Percentiles rank a stretch among this genome's conserved stretches.
Conservation (phyloP, 768 basidiomycete genomes). For the Agaricus subrufescens region DNA sequence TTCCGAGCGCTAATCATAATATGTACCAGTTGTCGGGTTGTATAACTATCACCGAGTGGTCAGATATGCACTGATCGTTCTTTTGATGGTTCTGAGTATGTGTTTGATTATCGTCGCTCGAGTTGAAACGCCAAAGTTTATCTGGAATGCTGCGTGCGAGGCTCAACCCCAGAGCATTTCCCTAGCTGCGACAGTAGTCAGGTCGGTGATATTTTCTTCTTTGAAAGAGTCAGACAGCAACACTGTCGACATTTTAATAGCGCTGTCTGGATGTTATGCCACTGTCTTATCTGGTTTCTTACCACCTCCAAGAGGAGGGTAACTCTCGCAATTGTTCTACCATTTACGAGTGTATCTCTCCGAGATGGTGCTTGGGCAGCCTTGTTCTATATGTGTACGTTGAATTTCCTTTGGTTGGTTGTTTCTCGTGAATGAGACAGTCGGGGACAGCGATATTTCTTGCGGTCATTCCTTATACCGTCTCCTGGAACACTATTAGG, state of each 20-base stretch:
- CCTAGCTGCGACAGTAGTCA: too few relatives aligned
- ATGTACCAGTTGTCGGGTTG: background rate
- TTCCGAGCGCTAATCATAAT: background rate
- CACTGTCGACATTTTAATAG: background rate
- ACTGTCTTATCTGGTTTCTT: background rate
- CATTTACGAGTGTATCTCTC: background rate
- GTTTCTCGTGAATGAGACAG: background rate
- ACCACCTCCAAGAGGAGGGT: background rate
- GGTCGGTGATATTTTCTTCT: too few relatives aligned
- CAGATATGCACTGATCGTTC: background rate
- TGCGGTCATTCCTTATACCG: background rate
- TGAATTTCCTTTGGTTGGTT: background rate
- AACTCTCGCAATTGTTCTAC: background rate
- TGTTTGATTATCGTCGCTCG: background rate
- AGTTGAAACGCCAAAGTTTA: too few relatives aligned
- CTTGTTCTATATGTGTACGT: background rate
- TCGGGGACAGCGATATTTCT: background rate
- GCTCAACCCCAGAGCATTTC: too few relatives aligned
- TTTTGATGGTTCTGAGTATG: background rate
- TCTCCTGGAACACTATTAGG: background rate
- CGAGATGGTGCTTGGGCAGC: constrained; percentile 9
- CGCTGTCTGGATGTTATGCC: background rate
- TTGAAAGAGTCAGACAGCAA: too few relatives aligned
- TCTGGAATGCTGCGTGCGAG: too few relatives aligned
- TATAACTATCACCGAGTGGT: background rate